Evolutionary conservation across 176 grass and related monocot species (phyloP), one percentile per base, ranked within the genome.

Genomic region (Paspalum vaginatum): DNA sequence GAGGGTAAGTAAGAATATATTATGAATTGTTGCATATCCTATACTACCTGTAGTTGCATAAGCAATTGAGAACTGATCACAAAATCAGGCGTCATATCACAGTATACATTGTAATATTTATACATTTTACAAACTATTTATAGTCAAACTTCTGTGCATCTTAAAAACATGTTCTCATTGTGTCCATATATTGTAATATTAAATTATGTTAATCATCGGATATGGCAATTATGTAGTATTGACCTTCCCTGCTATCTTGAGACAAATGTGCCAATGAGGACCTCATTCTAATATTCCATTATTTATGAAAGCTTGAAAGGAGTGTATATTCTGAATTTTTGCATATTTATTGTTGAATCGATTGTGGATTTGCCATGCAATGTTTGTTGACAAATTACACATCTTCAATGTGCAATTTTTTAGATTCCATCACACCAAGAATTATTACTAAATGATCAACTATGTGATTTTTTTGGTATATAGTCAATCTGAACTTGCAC

Each of bases 1-100:
- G 61, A 70, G 77, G 45, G 85, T 87, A 86, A 78, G 86, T 83
- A 13, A 21, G n/a, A 76, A 45, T 48, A 75, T 47, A 47, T 46
- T 7, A 75, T 88, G 13, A 9, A 2, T 11, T 21, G 3, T 11
- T 70, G 6, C 64, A 37, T 80, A n/a, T 60, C 80, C 41, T 45
- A 5, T 20, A 14, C 42, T 70, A n/a, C 32, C 46, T 2, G 15
- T 41, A 76, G 44, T 47, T 24, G 18, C 45, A 40, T 32, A 27
- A 46, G 18, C 37, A 62, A 52, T 74, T 60, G 45, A 62, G 70
- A 84, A 27, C 6, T 68, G 56, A 47, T 47, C 14, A 61, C 11
- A 56, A 60, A 53, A 69, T 21, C 14, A n/a, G 18, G 24, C 21
- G 4, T 39, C 1, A 1, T 39, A 26, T 71, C 37, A 7, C 42